Evolutionary conservation across 306 rosid genomes (phyloP).

Genomic region (Heteromeles arbutifolia): DNA sequence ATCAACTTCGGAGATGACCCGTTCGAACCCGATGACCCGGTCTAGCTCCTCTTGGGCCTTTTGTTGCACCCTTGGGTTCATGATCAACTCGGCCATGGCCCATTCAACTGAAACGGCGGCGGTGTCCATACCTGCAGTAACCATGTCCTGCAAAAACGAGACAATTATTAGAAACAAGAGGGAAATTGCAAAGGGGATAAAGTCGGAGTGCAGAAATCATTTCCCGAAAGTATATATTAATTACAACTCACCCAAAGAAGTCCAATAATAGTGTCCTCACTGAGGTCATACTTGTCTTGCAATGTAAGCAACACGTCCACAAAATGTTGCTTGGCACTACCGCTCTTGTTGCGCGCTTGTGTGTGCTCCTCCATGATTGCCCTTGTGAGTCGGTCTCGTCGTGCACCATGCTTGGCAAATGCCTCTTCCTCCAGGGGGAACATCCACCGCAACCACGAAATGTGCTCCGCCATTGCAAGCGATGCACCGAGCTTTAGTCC

Average conservation of each 20-base stretch:
- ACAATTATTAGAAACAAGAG: too few relatives aligned
- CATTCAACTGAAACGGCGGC: constrained; percentile 68
- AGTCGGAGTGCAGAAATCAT: too few relatives aligned
- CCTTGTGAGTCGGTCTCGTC: constrained; percentile 66
- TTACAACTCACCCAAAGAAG: constrained; percentile 66
- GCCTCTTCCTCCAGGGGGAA: constrained; percentile 84
- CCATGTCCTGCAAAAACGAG: constrained; percentile 55
- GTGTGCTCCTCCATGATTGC: constrained; percentile 91
- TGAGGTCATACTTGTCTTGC: constrained; percentile 71
- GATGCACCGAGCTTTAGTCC: constrained; percentile 89
- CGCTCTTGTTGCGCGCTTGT: constrained; percentile 47
- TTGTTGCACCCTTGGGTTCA: constrained; percentile 68
- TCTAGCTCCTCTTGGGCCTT: constrained; percentile 86
- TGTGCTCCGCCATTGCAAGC: constrained; percentile 74
- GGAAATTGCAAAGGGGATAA: too few relatives aligned
- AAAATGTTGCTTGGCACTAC: constrained; percentile 76
- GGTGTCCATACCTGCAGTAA: constrained; percentile 89
- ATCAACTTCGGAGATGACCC: constrained; percentile 55
- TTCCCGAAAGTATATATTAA: too few relatives aligned
- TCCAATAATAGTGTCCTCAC: constrained; percentile 89
- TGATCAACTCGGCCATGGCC: constrained; percentile 84
- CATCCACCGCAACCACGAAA: constrained; percentile 88
- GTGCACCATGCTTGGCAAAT: constrained; percentile 68
- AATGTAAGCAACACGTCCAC: constrained; percentile 81
- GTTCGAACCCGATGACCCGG: constrained; percentile 53